phyloP scores from a whole-genome alignment of 2,329 filamentous ascomycete genomes.

The Aspergillus costaricaensis region DNA sequence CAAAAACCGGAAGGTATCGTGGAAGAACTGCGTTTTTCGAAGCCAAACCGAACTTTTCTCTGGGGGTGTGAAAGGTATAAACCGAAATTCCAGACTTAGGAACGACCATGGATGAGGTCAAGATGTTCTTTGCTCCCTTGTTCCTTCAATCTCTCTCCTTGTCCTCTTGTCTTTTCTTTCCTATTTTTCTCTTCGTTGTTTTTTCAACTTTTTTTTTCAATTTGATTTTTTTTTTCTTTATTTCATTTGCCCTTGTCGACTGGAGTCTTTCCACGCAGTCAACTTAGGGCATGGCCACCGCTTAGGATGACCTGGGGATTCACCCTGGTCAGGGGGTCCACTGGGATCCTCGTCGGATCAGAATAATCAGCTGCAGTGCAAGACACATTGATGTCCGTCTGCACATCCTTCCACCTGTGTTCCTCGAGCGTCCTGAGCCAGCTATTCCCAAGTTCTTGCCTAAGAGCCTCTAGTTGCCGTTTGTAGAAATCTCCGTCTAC shows the following conservation, averaged over 20 bases:
- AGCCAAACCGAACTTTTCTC: slow-evolving; percentile 9
- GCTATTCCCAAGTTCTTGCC: slow-evolving; percentile 79
- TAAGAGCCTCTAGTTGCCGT: slow-evolving; percentile 82
- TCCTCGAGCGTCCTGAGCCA: slow-evolving; percentile 87
- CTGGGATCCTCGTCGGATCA: slow-evolving; percentile 33
- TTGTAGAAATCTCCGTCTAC: slow-evolving; percentile 75
- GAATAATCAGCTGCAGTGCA: slow-evolving; percentile 35
- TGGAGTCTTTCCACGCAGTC: background rate
- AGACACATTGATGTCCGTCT: slow-evolving; percentile 33
- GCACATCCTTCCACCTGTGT: slow-evolving; percentile 58
- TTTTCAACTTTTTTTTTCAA: background rate
- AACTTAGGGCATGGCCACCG: slow-evolving; percentile 38
- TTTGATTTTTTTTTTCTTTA: background rate
- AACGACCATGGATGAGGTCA: background rate
- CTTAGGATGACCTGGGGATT: slow-evolving; percentile 45
- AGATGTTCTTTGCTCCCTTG: background rate
- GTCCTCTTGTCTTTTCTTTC: background rate
- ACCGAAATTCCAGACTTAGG: background rate
- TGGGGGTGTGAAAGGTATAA: background rate
- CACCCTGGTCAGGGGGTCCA: slow-evolving; percentile 37
- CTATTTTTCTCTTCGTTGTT: background rate
- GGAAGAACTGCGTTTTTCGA: slow-evolving; percentile 5
- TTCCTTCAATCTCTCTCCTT: background rate
- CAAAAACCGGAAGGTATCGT: slow-evolving; percentile 7
- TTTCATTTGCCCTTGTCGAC: background rate